Base-by-base conservation (phyloP, 371 early-diverging fungal genomes). In the Lichtheimia corymbifera region DNA sequence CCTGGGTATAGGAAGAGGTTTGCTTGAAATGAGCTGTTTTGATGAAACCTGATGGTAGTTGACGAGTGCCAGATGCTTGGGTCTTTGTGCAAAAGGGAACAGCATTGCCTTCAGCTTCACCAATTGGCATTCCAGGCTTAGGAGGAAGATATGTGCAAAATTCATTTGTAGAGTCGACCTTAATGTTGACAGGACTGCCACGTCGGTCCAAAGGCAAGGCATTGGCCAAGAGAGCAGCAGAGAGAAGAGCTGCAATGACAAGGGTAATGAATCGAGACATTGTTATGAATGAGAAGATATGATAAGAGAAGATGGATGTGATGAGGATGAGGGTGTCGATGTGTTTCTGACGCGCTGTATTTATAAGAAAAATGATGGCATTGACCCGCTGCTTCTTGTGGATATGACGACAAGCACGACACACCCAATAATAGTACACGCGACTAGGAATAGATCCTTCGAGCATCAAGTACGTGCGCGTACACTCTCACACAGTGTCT, bases 41-140 rank as follows among this genome's bases (percentile, higher is more conserved):
- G 58, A 84, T 82, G 64, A 82, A 80, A 7, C 82, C 80, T 6
- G 49, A 12, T 25, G 84, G 84, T 45, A 83, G 67, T 22, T 58
- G 20, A 5, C 58, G 55, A 9, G 76, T 65, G 9, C 68, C 65
- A 2, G 51, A 17, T 58, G 68, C 25, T 59, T 64, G 62, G 40
- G 66, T 61, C 5, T 40, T 27, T 4, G 77, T 70, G 56, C 70
- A 71, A 22, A 69, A 68, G 6, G 73, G 64, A 2, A 72, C 53
- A 22, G 73, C 80, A 25, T 65, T 30, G n/a, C 66, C 63, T 62
- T 80, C 80, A 43, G 71, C 72, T 12, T 20, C 71, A 28, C 76
- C 66, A 18, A 84, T 70, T n/a, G 63, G 51, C 5, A 63, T 63
- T n/a, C 81, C 81, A 15, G 61, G 67, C 4, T 50, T 47, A 30